These are phyloP conservation scores for Lentinula detonsa DNA, from an alignment of 768 basidiomycete genomes.

Conservation along the genomic window DNA sequence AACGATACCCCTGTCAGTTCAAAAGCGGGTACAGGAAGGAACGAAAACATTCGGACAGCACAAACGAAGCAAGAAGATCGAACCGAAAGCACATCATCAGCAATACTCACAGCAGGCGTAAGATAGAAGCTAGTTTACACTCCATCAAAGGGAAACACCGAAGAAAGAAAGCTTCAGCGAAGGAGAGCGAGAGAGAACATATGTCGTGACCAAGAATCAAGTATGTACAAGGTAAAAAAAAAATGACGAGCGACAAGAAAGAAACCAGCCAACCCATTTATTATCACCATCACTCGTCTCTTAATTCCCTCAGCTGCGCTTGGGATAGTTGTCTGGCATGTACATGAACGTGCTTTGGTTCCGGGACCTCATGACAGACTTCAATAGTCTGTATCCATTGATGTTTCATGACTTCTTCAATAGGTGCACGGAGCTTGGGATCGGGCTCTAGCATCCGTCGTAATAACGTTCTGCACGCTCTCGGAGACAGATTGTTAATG, in stretches of 20 bases:
- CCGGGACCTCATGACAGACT: conserved; percentile 64
- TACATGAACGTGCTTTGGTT: conserved; percentile 69
- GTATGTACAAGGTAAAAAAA: neutral
- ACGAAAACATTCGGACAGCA: neutral
- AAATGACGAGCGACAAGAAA: neutral
- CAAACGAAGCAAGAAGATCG: neutral
- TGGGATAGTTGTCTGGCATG: conserved; percentile 55
- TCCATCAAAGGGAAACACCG: neutral
- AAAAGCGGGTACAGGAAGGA: neutral
- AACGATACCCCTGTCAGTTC: neutral
- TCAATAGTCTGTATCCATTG: conserved; percentile 79
- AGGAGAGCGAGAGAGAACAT: neutral
- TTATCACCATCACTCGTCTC: neutral
- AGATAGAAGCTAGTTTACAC: neutral
- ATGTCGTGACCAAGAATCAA: neutral
- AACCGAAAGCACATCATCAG: neutral
- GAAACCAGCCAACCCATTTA: neutral
- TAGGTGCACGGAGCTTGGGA: conserved; percentile 64
- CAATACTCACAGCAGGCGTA: neutral
- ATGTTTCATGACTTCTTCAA: conserved; percentile 78
- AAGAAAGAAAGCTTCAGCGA: neutral
- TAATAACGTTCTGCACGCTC: conserved; percentile 76
- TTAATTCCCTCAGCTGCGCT: conserved; percentile 30
- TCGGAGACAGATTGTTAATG: conserved; percentile 83
- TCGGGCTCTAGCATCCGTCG: conserved; percentile 96